Evolutionary conservation across 805 yeast species (phyloP).

Genomic region (Monosporozyma yasuniensis): DNA sequence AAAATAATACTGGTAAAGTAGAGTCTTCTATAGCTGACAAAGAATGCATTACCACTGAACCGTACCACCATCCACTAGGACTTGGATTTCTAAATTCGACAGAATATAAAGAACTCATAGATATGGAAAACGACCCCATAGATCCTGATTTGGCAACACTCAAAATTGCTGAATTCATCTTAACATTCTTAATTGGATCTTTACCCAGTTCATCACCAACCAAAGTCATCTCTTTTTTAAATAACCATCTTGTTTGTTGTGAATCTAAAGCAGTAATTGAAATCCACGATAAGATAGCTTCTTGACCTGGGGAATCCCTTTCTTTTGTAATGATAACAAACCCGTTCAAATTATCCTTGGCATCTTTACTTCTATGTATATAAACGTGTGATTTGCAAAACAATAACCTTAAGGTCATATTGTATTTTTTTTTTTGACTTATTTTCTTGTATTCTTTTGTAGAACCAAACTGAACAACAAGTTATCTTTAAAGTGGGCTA

Average conservation of each 20-base stretch:
- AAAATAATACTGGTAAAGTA: conserved; percentile 74
- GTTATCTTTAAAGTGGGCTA: background rate
- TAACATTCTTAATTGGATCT: background rate
- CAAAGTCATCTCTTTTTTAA: conserved; percentile 9
- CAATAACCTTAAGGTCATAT: conserved; percentile 15
- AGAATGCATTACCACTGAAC: conserved; percentile 71
- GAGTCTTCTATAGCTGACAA: conserved; percentile 37
- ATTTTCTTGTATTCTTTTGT: background rate
- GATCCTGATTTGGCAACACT: background rate
- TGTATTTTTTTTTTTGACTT: background rate
- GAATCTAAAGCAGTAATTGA: conserved; percentile 14
- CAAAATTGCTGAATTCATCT: background rate
- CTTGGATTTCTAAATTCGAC: conserved; percentile 80
- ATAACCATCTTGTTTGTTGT: conserved; percentile 13
- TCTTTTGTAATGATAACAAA: conserved; percentile 58
- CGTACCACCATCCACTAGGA: conserved; percentile 78
- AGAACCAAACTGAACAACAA: too few relatives aligned
- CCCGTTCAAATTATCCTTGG: conserved; percentile 74
- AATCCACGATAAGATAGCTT: conserved; percentile 24
- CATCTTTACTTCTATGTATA: conserved; percentile 69
- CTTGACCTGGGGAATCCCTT: conserved; percentile 34
- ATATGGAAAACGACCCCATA: conserved; percentile 22
- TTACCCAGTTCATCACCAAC: background rate
- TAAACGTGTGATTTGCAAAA: conserved; percentile 61
- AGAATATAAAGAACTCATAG: conserved; percentile 54